Conservation (phyloP, 805 yeast genomes). For the Candida sithepensis region DNA sequence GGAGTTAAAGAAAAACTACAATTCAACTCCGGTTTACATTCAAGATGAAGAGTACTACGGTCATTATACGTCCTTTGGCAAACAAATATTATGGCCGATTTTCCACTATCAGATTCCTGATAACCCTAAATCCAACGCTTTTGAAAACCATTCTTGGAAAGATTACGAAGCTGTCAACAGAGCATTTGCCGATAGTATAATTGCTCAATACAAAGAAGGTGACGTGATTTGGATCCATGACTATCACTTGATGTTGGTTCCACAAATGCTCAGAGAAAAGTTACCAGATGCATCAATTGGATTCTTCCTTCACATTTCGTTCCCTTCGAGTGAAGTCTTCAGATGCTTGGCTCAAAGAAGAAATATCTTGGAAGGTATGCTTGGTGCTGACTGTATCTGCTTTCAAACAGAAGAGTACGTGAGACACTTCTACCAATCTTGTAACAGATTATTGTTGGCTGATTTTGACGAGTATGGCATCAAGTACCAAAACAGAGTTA, state of each 20-base stretch:
- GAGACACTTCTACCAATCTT: slow-evolving; percentile 88
- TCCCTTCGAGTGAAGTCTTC: slow-evolving; percentile 94
- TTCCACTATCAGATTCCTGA: slow-evolving; percentile 92
- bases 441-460: slow-evolving; percentile 77
- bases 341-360: slow-evolving; percentile 89
- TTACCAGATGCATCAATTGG: slow-evolving; percentile 87
- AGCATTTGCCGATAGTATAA: slow-evolving; percentile 71
- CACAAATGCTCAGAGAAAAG: slow-evolving; percentile 71
- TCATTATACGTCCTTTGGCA: slow-evolving; percentile 87
- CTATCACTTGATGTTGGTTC: slow-evolving; percentile 84
- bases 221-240: slow-evolving; percentile 93
- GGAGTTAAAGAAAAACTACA: slow-evolving; percentile 44
- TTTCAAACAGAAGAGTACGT: slow-evolving; percentile 94
- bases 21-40: slow-evolving; percentile 65
- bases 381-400: slow-evolving; percentile 84
- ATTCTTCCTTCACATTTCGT: slow-evolving; percentile 87
- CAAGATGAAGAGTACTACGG: slow-evolving; percentile 82
- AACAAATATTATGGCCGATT: slow-evolving; percentile 95
- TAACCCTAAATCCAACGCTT: slow-evolving; percentile 88
- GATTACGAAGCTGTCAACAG: slow-evolving; percentile 75
- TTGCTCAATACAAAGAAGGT: slow-evolving; percentile 62
- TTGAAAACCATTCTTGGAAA: slow-evolving; percentile 94
- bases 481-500: slow-evolving; percentile 55
- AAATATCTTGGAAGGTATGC: slow-evolving; percentile 69
- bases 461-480: slow-evolving; percentile 68